Evolutionary conservation across 768 basidiomycete species (phyloP), one percentile per base, ranked within the genome.

Genomic region (Agrocybe chaxingu): DNA sequence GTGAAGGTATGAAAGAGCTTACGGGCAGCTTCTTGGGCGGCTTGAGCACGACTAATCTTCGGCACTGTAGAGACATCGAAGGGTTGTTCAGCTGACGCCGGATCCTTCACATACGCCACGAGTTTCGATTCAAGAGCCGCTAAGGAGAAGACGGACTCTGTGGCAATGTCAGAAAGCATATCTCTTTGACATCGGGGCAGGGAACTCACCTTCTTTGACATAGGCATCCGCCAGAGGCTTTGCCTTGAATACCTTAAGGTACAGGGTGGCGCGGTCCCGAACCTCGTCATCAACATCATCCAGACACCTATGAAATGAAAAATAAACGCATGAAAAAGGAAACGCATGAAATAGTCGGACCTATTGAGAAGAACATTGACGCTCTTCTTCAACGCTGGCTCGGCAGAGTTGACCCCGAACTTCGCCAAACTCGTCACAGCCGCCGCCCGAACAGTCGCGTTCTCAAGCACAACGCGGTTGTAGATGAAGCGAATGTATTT

Each of bases 401-500:
- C 97, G 4, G 78, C 70, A 11, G 91, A 87, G 61, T 92, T 91
- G 45, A 97, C 85, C 49, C 97, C 97, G 58, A 99, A 98, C 72
- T 98, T 98, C 46, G 93, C 97, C 65, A 99, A 72, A 60, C 89
- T 92, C 13, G 92, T 77, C 8, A 99, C 96, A 18, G 97, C 97
- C 1, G 97, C 97, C 13, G 97, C 96, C 54, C 97, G 79, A 45
- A 99, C 97, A 41, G 95, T 94, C 4, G 97, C 93, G 60, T 98
- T 99, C 71, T 99, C 97, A 60, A 99, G 73, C 11, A 99, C 94
- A 18, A 99, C 97, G 29, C 97, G 93, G 71, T 99, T 99, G 72
- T 99, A 99, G 64, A 99, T 99, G 76, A 95, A 98, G 39, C 97
- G 89, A 65, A 99, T 99, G 66, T 96, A 99, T 71, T 98, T 98